phyloP scores from a whole-genome alignment of 345 rosid genomes.

The Barbarea vulgaris region DNA sequence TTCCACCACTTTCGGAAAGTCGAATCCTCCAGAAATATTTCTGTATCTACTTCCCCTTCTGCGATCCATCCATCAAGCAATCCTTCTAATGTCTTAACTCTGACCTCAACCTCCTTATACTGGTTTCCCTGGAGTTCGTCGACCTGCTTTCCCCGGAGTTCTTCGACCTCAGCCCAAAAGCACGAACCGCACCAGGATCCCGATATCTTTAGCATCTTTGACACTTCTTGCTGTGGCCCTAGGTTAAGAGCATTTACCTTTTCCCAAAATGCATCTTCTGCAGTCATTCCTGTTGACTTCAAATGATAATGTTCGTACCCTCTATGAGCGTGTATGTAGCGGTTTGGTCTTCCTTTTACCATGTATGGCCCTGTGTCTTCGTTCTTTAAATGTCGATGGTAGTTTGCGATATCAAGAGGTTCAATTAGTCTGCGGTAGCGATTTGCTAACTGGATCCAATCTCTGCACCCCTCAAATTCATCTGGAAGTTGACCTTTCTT shows the following conservation, averaged over 20 bases:
- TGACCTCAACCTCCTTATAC: conserved; percentile 23
- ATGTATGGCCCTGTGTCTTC: conserved; percentile 84
- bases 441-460: conserved; percentile 55
- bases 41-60: conserved; percentile 23
- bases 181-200: conserved; percentile 48
- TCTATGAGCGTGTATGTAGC: conserved; percentile 63
- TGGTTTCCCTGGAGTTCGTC: conserved; percentile 58
- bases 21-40: conserved; percentile 53
- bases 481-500: conserved; percentile 69
- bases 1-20: conserved; percentile 56
- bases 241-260: conserved; percentile 19
- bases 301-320: conserved; percentile 56
- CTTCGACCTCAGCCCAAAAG: conserved; percentile 87
- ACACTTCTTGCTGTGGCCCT: not conserved
- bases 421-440: conserved; percentile 58
- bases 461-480: conserved; percentile 45
- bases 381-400: conserved; percentile 73
- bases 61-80: conserved; percentile 45
- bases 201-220: not conserved
- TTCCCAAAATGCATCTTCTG: not conserved
- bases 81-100: conserved; percentile 26
- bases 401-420: conserved; percentile 80
- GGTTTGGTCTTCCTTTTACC: conserved; percentile 62
- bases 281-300: conserved; percentile 5
- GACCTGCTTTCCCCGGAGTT: conserved; percentile 54